A percentile compares a stretch with the other conserved stretches of the same genome.
Conservation (phyloP, 2,329 filamentous ascomycete species). For the Albophoma yamanashiensis region DNA sequence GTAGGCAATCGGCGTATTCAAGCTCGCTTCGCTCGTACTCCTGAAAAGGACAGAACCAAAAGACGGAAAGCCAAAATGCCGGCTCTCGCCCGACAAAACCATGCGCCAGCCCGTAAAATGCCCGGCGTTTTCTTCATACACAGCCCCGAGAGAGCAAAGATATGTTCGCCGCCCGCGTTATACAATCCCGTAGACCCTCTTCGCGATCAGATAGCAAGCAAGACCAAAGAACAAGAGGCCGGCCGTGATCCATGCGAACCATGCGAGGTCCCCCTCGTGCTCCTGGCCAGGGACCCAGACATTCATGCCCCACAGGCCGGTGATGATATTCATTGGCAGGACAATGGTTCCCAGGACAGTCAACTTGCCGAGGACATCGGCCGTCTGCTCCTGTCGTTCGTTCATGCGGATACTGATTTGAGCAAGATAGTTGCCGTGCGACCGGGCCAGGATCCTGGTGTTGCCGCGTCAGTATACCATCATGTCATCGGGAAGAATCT, state of each 20-base stretch:
- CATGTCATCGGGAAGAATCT: background rate
- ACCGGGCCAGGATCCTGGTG: constrained; percentile 67
- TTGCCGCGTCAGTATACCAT: constrained; percentile 5
- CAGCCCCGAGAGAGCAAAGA: background rate
- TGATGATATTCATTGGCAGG: constrained; percentile 97
- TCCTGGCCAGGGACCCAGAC: constrained; percentile 91
- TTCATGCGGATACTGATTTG: constrained; percentile 99
- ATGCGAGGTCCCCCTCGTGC: constrained; percentile 59
- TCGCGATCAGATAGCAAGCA: constrained; percentile 70
- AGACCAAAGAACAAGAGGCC: constrained; percentile 71
- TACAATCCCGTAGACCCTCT: constrained; percentile 73
- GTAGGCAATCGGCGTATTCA: background rate
- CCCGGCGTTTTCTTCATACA: background rate
- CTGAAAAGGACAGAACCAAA: background rate
- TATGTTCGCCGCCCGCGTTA: constrained; percentile 19
- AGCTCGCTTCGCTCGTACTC: background rate
- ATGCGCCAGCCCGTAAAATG: background rate
- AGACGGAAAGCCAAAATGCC: background rate
- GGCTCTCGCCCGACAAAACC: background rate
- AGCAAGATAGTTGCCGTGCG: constrained; percentile 95
- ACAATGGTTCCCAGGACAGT: constrained; percentile 96
- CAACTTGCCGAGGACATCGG: constrained; percentile 86
- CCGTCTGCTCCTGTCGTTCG: constrained; percentile 90
- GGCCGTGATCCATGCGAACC: constrained; percentile 67
- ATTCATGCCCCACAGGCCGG: constrained; percentile 98